phyloP scores from a whole-genome alignment of 495 filamentous ascomycete species.

The Xeromyces bisporus region DNA sequence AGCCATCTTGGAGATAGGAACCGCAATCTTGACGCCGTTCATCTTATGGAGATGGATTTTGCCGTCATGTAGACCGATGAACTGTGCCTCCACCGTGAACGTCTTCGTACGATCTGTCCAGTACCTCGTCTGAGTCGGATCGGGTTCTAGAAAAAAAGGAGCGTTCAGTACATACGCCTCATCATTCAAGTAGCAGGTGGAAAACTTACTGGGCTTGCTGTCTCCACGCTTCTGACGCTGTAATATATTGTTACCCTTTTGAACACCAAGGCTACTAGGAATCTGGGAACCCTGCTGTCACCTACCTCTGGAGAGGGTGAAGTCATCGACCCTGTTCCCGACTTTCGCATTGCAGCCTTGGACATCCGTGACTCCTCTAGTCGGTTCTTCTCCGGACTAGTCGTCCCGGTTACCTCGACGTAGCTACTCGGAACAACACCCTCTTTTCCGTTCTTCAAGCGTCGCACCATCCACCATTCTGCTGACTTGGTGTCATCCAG shows the following conservation, averaged over 20 bases:
- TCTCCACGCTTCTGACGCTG: constrained; percentile 53
- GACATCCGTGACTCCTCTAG: constrained; percentile 65
- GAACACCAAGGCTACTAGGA: constrained; percentile 44
- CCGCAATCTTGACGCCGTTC: constrained; percentile 96
- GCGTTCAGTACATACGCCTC: too few species aligned
- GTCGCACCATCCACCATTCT: constrained; percentile 95
- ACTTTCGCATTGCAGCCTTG: constrained; percentile 52
- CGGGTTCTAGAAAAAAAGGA: constrained; percentile 43
- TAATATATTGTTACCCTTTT: constrained; percentile 41
- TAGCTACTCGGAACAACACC: constrained; percentile 99
- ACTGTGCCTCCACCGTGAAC: constrained; percentile 96
- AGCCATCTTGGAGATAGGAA: constrained; percentile 89
- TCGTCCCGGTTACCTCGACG: constrained; percentile 62
- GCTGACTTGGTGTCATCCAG: constrained; percentile 82
- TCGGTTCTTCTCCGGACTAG: constrained; percentile 55
- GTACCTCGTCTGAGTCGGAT: constrained; percentile 63
- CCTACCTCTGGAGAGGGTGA: constrained; percentile 55
- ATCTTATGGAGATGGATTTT: constrained; percentile 97
- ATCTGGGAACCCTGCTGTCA: constrained; percentile 50
- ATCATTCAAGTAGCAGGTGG: too few species aligned
- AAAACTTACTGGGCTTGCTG: constrained; percentile 59
- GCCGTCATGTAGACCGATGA: constrained; percentile 73
- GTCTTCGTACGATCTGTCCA: constrained; percentile 93
- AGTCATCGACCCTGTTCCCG: constrained; percentile 37
- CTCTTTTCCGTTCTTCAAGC: constrained; percentile 77